Conservation (phyloP, 73 alveolate species). For the Paramecium biaurelia region DNA sequence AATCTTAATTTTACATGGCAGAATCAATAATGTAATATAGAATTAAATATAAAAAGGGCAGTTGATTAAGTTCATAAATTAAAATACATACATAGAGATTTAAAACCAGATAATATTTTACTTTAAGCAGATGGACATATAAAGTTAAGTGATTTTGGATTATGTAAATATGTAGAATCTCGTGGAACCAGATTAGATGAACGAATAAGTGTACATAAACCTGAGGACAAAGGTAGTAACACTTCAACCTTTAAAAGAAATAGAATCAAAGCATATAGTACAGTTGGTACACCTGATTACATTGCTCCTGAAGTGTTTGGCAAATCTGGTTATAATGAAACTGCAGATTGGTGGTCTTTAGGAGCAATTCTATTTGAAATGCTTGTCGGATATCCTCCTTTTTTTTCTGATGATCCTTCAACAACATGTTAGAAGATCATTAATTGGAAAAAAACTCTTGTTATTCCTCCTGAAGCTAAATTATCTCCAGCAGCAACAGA, state of each 20-base stretch:
- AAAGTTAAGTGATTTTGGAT: conserved; percentile 75
- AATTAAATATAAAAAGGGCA: conserved; percentile 62
- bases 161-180: conserved; percentile 66
- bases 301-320: conserved; percentile 99
- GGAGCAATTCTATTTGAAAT: conserved; percentile 91
- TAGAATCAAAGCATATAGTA: conserved; percentile 58
- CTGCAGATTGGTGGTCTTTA: conserved; percentile 94
- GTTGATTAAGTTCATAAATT: conserved; percentile 88
- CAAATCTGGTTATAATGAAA: conserved; percentile 73
- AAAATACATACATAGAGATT: conserved; percentile 86
- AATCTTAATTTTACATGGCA: conserved; percentile 83
- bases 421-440: conserved; percentile 85
- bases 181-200: conserved; percentile 49
- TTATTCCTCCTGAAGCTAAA: conserved; percentile 83
- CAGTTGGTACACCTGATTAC: conserved; percentile 98
- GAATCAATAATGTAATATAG: conserved; percentile 70
- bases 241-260: conserved; percentile 39
- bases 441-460: conserved; percentile 81
- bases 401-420: conserved; percentile 84
- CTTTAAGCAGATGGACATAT: conserved; percentile 83
- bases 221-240: neutral
- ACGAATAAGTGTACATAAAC: conserved; percentile 59
- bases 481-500: conserved; percentile 82
- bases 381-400: conserved; percentile 93
- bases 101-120: conserved; percentile 87